Percentiles rank a stretch among this genome's conserved stretches.
Conservation (phyloP, 1,284 basidiomycete species). For the Pterula multifida region DNA sequence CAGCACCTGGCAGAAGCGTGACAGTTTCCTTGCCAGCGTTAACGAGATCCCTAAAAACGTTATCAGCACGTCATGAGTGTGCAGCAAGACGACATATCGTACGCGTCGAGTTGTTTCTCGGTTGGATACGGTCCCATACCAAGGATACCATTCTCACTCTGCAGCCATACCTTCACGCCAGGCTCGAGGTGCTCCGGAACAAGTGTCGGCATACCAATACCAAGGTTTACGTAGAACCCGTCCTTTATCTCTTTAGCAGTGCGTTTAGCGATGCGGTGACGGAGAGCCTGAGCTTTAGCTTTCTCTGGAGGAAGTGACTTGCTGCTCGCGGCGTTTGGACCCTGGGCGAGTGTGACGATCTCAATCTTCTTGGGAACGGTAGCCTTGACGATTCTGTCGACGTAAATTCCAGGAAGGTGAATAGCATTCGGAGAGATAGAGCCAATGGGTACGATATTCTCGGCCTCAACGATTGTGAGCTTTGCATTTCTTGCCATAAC, state of each 20-base stretch:
- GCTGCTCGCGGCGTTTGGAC: constrained; percentile 18
- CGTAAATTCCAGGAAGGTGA: constrained; percentile 79
- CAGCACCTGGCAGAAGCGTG: constrained; percentile 84
- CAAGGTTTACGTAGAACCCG: constrained; percentile 74
- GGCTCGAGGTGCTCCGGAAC: constrained; percentile 75
- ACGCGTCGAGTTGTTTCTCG: constrained; percentile 81
- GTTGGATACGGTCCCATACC: constrained; percentile 95
- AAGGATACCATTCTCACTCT: constrained; percentile 91
- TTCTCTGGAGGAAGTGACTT: constrained; percentile 32
- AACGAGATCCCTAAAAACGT: constrained; percentile 61
- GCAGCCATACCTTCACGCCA: constrained; percentile 82
- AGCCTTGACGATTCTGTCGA: constrained; percentile 77
- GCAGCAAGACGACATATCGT: constrained; percentile 20
- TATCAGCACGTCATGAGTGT: constrained; percentile 6
- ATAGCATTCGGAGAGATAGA: constrained; percentile 76
- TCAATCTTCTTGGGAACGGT: constrained; percentile 76
- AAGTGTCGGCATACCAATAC: constrained; percentile 89
- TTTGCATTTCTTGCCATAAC: constrained; percentile 87
- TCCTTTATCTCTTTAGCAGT: constrained; percentile 87
- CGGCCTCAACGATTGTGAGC: constrained; percentile 89
- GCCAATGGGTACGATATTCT: constrained; percentile 85
- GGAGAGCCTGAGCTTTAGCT: constrained; percentile 36
- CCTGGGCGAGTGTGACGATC: constrained; percentile 53
- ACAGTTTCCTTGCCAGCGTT: constrained; percentile 97
- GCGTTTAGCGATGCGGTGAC: constrained; percentile 75